These are phyloP conservation scores for Paspalum vaginatum DNA, from an alignment of 176 grass and related monocot species.

Conservation along the genomic window DNA sequence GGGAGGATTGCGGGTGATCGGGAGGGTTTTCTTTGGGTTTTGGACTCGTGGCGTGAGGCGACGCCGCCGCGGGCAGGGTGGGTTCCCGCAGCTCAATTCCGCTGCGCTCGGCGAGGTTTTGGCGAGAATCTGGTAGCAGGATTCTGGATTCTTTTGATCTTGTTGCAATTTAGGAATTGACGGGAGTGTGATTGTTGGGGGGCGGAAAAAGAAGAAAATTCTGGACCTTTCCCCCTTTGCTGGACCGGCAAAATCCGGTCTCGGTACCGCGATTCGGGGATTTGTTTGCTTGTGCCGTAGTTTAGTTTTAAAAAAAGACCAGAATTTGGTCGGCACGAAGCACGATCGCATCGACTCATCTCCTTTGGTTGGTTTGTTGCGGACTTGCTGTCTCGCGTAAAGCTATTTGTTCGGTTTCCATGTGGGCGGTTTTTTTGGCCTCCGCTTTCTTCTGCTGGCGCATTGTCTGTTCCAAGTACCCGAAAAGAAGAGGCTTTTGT, in stretches of 20 bases:
- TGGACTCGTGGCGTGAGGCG: not conserved
- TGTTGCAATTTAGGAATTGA: not conserved
- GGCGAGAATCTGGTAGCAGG: not conserved
- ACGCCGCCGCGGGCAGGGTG: not conserved
- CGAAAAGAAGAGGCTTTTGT: slow-evolving; percentile 25
- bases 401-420: slow-evolving; percentile 42
- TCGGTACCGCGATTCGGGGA: not conserved
- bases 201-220: not conserved
- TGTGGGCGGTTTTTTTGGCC: slow-evolving; percentile 23
- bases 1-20: slow-evolving; percentile 51
- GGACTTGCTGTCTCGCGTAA: slow-evolving; percentile 24
- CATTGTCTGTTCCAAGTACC: slow-evolving; percentile 4
- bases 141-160: not conserved
- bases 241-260: not conserved
- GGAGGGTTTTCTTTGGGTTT: slow-evolving; percentile 53
- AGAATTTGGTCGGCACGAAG: not conserved
- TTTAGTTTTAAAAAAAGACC: not conserved
- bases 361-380: slow-evolving; percentile 33
- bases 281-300: not conserved
- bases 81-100: not conserved
- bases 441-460: slow-evolving; percentile 26
- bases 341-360: not conserved
- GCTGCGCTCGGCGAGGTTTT: not conserved
- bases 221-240: slow-evolving; percentile 18
- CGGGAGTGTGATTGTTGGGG: not conserved